Base-by-base conservation (phyloP, 1,139 yeast genomes). In the Debaryomyces psychrophilus region DNA sequence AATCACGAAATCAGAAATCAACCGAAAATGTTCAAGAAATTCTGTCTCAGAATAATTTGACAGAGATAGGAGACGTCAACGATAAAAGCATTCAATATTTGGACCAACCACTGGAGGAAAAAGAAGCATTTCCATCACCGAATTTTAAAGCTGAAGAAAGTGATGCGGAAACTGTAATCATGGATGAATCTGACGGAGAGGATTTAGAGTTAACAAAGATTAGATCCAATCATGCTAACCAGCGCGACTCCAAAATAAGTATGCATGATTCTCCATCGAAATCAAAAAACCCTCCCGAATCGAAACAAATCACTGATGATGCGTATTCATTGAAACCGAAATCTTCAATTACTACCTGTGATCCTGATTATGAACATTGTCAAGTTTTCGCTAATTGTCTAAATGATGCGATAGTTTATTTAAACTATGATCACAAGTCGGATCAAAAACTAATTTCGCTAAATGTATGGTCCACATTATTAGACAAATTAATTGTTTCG, bases 91-190 rank as follows among this genome's bases (percentile, higher is more conserved):
- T 28, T 18, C 41, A 38, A 15, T 17, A 27, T 20, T 28, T 28
- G n/a, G 6, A 36, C 46, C 9, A 38, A 41, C 31, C 48, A 44
- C 8, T 45, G 36, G 31, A 44, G 49, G 26, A 40, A 44, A 15
- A 37, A 40, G 37, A 44, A 46, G 41, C 33, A 22, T 23, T 41
- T 45, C 33, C 44, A 43, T 12, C 38, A 5, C n/a, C 33, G 31
- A 38, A 22, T 31, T 37, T 33, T 29, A 31, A 28, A 17, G 44
- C 27, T 14, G 39, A 47, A 11, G 65, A 60, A 37, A 64, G 68
- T 50, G 69, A 65, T 48, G 46, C 60, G 3, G 65, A 62, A 40
- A 65, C 69, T 0, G 61, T 65, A 1, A 49, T 58, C 1, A 53
- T 57, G 27, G 68, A 64, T 37, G 62, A 57, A 2, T 48, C 44